Base-by-base conservation (phyloP, 1,284 basidiomycete species). In the Irpex lacteus region DNA sequence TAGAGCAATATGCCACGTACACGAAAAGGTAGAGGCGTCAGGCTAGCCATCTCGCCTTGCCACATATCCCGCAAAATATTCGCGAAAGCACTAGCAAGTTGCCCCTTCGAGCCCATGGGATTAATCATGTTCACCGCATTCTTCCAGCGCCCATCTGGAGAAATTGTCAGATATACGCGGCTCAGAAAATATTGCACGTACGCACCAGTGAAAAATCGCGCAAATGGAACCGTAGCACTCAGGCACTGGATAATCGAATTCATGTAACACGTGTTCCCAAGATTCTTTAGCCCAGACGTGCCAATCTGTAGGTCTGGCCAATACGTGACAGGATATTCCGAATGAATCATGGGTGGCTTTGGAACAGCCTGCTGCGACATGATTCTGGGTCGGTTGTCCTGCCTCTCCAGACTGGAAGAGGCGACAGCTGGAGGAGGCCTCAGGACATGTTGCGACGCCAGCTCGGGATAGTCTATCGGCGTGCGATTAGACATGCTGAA, bases 181-280 rank as follows among this genome's bases (percentile, higher is more conserved):
- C 37, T 19, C 49, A 50, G 6, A 5, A 13, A 37, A 8, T 8
- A 44, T 44, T 9, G 32, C 7, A 19, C 44, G 15, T 59, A 61
- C 79, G 53, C 71, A 94, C 94, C 87, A 50, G 88, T 91, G 74
- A 98, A 98, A 78, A 95, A 98, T 59, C 89, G 83, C 40, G 95
- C 87, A 75, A 98, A 95, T 0, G 96, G 96, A 11, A 91, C 87
- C 0, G 96, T 96, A 0, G 95, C 95, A 71, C 89, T 94, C 71
- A 99, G 79, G 76, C 97, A 99, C 77, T 99, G 97, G 21, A 99
- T 87, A 3, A 96, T 96, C 36, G 96, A 94, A 76, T 98, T 99
- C 96, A 99, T 98, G 76, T 98, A 99, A 77, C 97, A 99, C 1
- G 98, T 99, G 76, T 99, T 98, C 38, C 97, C 98, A 65, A 99